Evolutionary conservation across 2,329 filamentous ascomycete genomes (phyloP).

Genomic region (Fusarium avenaceum): DNA sequence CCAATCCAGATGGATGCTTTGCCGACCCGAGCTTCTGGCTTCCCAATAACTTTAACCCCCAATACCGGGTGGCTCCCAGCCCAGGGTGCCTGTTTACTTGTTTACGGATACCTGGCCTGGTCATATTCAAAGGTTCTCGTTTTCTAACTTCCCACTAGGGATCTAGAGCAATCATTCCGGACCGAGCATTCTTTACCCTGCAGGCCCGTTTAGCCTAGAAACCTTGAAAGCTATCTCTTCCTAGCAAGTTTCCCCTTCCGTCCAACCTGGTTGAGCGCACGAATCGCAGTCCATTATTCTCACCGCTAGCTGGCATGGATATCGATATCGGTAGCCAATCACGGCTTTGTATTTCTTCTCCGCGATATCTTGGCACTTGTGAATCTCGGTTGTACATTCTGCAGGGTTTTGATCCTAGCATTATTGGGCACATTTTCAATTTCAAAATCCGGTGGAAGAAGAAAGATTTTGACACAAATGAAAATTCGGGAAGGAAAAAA

Average conservation of each 20-base stretch:
- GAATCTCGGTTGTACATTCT: conserved; percentile 30
- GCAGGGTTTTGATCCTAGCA: conserved; percentile 31
- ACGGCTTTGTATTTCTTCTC: conserved; percentile 31
- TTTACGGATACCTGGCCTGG: not conserved
- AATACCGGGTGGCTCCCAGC: conserved; percentile 7
- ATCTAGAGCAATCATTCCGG: conserved; percentile 14
- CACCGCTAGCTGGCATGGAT: conserved; percentile 42
- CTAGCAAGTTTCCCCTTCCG: conserved; percentile 31
- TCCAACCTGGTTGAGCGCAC: conserved; percentile 33
- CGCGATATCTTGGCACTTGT: conserved; percentile 29
- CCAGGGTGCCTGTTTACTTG: conserved; percentile 2
- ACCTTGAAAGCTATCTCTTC: conserved; percentile 16
- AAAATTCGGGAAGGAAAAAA: conserved; percentile 3
- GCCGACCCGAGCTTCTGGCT: conserved; percentile 2
- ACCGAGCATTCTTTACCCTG: conserved; percentile 27
- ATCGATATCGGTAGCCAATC: conserved; percentile 39
- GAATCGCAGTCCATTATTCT: conserved; percentile 25
- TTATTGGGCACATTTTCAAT: conserved; percentile 30
- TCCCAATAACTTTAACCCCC: conserved; percentile 11
- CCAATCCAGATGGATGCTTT: conserved; percentile 32
- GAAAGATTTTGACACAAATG: conserved; percentile 14
- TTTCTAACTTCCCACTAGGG: conserved; percentile 14
- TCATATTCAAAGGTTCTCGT: conserved; percentile 19
- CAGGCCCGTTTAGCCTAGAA: conserved; percentile 36
- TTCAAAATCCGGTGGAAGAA: conserved; percentile 35